A percentile compares a stretch with the other conserved stretches of the same genome.
These are phyloP conservation scores for Rubus idaeus DNA, from an alignment of 306 rosid genomes.

Conservation along the genomic window DNA sequence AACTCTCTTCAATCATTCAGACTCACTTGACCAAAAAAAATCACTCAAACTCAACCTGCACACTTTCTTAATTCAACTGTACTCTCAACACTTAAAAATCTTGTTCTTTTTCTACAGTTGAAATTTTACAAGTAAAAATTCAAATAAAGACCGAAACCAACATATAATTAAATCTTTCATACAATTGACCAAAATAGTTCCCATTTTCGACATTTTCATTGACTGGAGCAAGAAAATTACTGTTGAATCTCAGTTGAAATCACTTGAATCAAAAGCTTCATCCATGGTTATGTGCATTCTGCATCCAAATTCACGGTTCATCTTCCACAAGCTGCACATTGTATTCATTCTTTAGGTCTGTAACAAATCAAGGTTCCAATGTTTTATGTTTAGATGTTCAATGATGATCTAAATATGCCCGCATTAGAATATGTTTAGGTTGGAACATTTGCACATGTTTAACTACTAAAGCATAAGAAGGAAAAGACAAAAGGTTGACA, in stretches of 20 bases:
- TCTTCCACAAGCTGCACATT: constrained; percentile 68
- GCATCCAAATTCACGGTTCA: constrained; percentile 42
- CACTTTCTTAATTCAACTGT: constrained; percentile 35
- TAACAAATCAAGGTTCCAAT: constrained; percentile 40
- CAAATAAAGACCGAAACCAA: constrained; percentile 29
- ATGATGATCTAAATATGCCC: not conserved
- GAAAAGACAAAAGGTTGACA: not conserved
- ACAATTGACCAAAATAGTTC: constrained; percentile 18
- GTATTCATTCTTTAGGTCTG: constrained; percentile 77
- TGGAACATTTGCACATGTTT: not conserved
- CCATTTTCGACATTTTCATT: not conserved
- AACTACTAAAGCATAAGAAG: not conserved
- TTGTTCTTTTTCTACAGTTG: constrained; percentile 52
- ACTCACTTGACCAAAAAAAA: not conserved
- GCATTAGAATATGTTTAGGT: not conserved
- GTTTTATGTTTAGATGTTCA: constrained; percentile 25
- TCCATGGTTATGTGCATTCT: not conserved
- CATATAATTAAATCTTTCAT: constrained; percentile 33
- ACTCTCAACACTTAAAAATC: constrained; percentile 38
- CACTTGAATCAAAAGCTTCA: constrained; percentile 23
- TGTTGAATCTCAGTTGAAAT: constrained; percentile 1
- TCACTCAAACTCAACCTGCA: constrained; percentile 21
- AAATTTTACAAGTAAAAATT: constrained; percentile 29
- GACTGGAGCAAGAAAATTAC: not conserved
- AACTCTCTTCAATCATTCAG: constrained; percentile 18